A percentile compares a stretch with the other conserved stretches of the same genome.
These are phyloP conservation scores for Mortierella sp. DNA, from an alignment of 371 early-diverging fungal genomes.

Conservation along the genomic window DNA sequence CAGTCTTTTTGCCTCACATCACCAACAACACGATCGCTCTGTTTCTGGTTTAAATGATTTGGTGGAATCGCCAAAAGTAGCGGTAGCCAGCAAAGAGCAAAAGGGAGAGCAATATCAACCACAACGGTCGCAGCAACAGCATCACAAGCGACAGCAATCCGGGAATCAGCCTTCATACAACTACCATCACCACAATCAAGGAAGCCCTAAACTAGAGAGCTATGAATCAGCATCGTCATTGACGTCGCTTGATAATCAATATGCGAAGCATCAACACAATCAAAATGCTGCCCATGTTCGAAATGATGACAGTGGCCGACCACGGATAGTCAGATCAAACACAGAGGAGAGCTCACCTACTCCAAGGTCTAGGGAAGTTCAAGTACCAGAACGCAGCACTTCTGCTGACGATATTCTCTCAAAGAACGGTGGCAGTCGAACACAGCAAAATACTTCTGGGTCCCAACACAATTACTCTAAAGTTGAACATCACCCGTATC, in stretches of 20 bases:
- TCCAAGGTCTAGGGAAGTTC: constrained; percentile 8
- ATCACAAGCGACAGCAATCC: constrained; percentile 6
- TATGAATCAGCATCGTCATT: constrained; percentile 20
- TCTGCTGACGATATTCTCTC: constrained; percentile 29
- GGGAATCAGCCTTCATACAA: neutral
- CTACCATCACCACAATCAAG: constrained; percentile 7
- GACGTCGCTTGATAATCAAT: constrained; percentile 22
- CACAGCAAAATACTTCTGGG: neutral
- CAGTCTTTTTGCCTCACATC: constrained; percentile 32
- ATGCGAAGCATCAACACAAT: neutral
- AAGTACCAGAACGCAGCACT: constrained; percentile 32
- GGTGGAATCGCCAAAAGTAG: neutral
- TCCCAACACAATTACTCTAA: constrained; percentile 6
- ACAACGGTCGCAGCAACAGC: constrained; percentile 13
- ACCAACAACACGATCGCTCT: constrained; percentile 26
- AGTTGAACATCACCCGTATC: constrained; percentile 10
- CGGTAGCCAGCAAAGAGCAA: constrained; percentile 2
- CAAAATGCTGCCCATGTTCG: neutral
- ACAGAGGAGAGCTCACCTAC: constrained; percentile 7
- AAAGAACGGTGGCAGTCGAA: constrained; percentile 7
- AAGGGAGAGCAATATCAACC: constrained; percentile 5
- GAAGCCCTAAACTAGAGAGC: neutral
- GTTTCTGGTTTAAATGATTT: constrained; percentile 5
- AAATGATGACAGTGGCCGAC: constrained; percentile 13
- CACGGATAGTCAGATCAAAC: constrained; percentile 24